phyloP scores from a whole-genome alignment of 768 basidiomycete genomes.

The Austroboletus eburneus region DNA sequence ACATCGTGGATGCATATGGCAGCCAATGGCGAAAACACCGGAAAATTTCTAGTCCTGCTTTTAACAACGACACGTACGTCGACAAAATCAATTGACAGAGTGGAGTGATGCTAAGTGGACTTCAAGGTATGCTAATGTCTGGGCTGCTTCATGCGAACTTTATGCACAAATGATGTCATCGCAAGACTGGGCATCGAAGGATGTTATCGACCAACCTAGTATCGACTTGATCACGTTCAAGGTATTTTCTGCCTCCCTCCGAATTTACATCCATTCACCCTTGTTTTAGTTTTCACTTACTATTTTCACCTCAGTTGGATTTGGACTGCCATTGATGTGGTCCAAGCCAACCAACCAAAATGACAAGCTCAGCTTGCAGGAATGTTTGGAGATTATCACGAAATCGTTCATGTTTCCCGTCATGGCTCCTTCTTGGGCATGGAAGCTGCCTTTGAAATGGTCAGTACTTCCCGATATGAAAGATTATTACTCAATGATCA shows the following conservation, averaged over 20 bases:
- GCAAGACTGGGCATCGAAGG: slow-evolving; percentile 11
- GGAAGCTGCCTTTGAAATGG: slow-evolving; percentile 19
- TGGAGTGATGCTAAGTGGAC: background rate
- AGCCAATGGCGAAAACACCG: slow-evolving; percentile 20
- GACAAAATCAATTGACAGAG: background rate
- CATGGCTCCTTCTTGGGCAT: slow-evolving; percentile 13
- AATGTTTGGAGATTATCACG: slow-evolving; percentile 10
- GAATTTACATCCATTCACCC: background rate
- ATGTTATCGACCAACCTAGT: slow-evolving; percentile 7
- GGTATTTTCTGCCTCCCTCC: background rate
- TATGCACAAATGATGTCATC: slow-evolving; percentile 12
- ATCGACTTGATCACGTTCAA: slow-evolving; percentile 12
- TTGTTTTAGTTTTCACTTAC: slow-evolving; percentile 14
- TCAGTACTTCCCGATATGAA: background rate
- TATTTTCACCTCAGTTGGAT: slow-evolving; percentile 18
- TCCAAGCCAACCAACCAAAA: slow-evolving; percentile 1
- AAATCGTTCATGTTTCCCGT: slow-evolving; percentile 1
- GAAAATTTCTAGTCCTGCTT: slow-evolving; percentile 14
- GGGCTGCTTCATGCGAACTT: slow-evolving; percentile 8
- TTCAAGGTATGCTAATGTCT: slow-evolving; percentile 12
- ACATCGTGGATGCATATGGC: slow-evolving; percentile 8
- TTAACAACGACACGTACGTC: slow-evolving; percentile 20
- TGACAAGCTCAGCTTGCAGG: slow-evolving; percentile 5
- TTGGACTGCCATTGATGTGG: slow-evolving; percentile 17
- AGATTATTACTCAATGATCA: background rate